Conservation (phyloP, 2,329 filamentous ascomycete species). For the Escovopsis sp. region DNA sequence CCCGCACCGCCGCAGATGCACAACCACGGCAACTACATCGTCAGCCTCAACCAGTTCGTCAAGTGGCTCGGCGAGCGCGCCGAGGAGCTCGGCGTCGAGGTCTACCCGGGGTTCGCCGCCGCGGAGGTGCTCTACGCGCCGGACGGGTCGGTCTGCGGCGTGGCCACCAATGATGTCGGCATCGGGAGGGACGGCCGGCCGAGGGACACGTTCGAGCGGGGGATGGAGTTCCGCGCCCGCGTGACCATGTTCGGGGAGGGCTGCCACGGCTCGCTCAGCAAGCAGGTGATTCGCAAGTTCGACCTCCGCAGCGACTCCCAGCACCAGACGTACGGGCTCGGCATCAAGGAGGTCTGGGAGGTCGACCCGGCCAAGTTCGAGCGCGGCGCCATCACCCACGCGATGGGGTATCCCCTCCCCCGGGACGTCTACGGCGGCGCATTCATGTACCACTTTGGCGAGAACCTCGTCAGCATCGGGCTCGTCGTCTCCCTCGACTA, state of each 20-base stretch:
- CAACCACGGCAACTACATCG: constrained; percentile 95
- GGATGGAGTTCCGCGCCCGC: constrained; percentile 94
- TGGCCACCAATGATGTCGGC: constrained; percentile 90
- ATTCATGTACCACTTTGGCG: constrained; percentile 99
- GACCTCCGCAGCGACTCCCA: constrained; percentile 79
- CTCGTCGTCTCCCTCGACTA: constrained; percentile 92
- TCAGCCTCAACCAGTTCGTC: constrained; percentile 85
- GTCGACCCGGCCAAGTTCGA: constrained; percentile 83
- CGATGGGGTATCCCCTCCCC: constrained; percentile 82
- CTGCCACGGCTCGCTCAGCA: constrained; percentile 87
- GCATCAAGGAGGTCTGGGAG: constrained; percentile 96
- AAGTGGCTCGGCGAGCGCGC: constrained; percentile 93
- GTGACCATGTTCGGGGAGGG: constrained; percentile 89
- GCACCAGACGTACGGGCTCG: constrained; percentile 87
- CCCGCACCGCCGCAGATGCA: constrained; percentile 93
- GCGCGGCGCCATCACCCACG: constrained; percentile 72
- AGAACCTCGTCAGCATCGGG: constrained; percentile 86
- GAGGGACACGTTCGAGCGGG: constrained; percentile 83
- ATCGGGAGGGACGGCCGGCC: constrained; percentile 67
- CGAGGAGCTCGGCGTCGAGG: constrained; percentile 90
- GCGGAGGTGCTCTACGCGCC: constrained; percentile 77
- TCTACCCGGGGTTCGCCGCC: constrained; percentile 91
- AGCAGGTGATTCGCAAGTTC: constrained; percentile 89
- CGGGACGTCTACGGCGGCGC: constrained; percentile 86
- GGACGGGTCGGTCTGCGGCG: constrained; percentile 81